Base-by-base conservation (phyloP, 2,329 filamentous ascomycete species). In the Claviceps paspali region DNA sequence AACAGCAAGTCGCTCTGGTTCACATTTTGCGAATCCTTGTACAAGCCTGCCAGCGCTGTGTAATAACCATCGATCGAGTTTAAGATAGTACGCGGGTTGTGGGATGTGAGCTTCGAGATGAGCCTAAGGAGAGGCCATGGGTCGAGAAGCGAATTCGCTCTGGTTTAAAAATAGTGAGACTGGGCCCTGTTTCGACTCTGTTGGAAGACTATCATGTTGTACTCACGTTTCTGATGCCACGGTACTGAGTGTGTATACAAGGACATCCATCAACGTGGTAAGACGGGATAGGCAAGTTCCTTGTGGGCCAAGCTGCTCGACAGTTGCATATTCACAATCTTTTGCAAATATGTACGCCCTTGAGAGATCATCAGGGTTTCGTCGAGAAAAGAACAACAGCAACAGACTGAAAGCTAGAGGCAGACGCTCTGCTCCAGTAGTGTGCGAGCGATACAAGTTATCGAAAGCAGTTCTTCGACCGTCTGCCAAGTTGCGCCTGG, bases 381-480 rank as follows among this genome's bases (percentile, higher is more conserved):
- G 52, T 7, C 58, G 48, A 23, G 64, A 62, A 52, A 71, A 73
- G 44, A 71, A 63, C 10, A 62, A 57, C 17, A 71, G 51, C 19
- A 76, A 52, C 7, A 76, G 55, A 23, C 60, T 62, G 23, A 69
- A 55, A 33, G 64, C 67, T 28, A 50, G 46, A 5, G 55, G 52
- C 14, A 62, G 49, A 40, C 57, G 59, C 44, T 62, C 36, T 54
- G 2, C 46, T 42, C 5, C 60, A 56, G 39, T 50, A 46, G n/a
- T 50, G 35, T 35, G 14, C 12, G 41, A 44, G 42, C 48, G 50
- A 48, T 80, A 78, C 24, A 71, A 52, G 7, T 60, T 51, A 55
- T 87, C 81, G 61, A 84, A 83, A 29, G 69, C 57, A 35, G 56
- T 53, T 44, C 81, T 69, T 60, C 73, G 76, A 38, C 52, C 50